Base-by-base conservation (phyloP, 345 rosid genomes). In the Citrus australasica region DNA sequence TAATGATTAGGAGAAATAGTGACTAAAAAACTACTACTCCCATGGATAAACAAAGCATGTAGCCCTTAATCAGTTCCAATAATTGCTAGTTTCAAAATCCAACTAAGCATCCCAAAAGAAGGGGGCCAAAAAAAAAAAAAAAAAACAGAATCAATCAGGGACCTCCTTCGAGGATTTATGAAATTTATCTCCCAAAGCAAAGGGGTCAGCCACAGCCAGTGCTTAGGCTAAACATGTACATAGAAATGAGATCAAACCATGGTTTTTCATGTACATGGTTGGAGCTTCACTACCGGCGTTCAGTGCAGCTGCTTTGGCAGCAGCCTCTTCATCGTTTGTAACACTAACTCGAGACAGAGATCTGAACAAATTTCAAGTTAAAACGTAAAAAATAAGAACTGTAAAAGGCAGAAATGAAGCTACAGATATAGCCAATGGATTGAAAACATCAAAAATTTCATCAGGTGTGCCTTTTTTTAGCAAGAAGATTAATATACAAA, bases 251-350 rank as follows among this genome's bases (percentile, higher is more conserved):
- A 77, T 73, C 82, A 81, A 87, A 84, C 80, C 84, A 80, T 67
- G 84, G 74, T 69, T 35, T 17, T 11, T 60, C 64, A 51, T 69
- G 46, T 91, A 93, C 99, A 95, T 96, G 79, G 99, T 94, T 28
- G 94, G 92, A 81, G 93, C 93, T 81, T 92, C 94, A 72, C 77
- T 82, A 42, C 92, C 87, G 0, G 95, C 91, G 86, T 71, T 59
- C 3, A 81, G 67, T 74, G 98, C 92, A 6, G 98, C 97, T 69
- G 86, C 85, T 86, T 82, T 88, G n/a, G 97, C 97, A 28, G 86
- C 87, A 30, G 87, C 95, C 84, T 96, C 97, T 89, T 96, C 98
- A 61, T 89, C 83, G 68, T 86, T 85, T 19, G 85, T 76, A 21
- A 94, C 94, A 71, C 87, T 83, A 55, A 85, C 83, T 32, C 87